Evolutionary conservation across 164 flowering plant species (phyloP).

Genomic region (Warburgia ugandensis): DNA sequence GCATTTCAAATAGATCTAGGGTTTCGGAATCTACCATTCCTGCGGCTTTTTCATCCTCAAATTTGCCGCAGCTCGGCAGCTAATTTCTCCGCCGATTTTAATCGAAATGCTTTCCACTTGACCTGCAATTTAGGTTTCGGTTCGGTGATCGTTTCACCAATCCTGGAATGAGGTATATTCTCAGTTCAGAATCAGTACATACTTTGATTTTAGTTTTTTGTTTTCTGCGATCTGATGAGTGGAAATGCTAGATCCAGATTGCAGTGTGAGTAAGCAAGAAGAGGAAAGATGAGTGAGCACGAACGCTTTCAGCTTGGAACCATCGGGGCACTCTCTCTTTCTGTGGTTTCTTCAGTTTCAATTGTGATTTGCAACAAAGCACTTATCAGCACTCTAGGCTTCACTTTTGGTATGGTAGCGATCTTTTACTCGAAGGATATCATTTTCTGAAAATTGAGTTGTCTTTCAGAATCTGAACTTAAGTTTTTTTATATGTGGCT

Average conservation of each 20-base stretch:
- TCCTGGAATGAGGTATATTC: too few relatives aligned
- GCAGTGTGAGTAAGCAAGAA: not conserved
- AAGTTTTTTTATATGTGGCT: not conserved
- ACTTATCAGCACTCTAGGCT: conserved; percentile 55
- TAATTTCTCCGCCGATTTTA: too few relatives aligned
- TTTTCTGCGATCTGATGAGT: conserved; percentile 7
- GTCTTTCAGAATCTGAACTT: not conserved
- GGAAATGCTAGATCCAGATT: conserved; percentile 11
- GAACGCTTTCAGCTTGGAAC: conserved; percentile 69
- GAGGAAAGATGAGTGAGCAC: conserved; percentile 39
- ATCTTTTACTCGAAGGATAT: not conserved
- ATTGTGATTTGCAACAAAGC: conserved; percentile 78
- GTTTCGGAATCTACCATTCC: too few relatives aligned
- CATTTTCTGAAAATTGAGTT: not conserved
- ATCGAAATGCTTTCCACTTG: too few relatives aligned
- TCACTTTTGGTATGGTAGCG: conserved; percentile 55
- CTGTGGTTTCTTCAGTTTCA: conserved; percentile 69
- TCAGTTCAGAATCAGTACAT: too few relatives aligned
- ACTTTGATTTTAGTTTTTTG: not conserved
- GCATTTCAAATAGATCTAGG: too few relatives aligned
- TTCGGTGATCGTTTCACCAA: too few relatives aligned
- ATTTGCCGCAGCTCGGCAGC: too few relatives aligned
- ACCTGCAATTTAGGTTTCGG: too few relatives aligned
- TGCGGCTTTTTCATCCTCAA: too few relatives aligned
- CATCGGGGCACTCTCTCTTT: conserved; percentile 58